phyloP scores from a whole-genome alignment of 805 yeast genomes.

The Nematodospora valgi region DNA sequence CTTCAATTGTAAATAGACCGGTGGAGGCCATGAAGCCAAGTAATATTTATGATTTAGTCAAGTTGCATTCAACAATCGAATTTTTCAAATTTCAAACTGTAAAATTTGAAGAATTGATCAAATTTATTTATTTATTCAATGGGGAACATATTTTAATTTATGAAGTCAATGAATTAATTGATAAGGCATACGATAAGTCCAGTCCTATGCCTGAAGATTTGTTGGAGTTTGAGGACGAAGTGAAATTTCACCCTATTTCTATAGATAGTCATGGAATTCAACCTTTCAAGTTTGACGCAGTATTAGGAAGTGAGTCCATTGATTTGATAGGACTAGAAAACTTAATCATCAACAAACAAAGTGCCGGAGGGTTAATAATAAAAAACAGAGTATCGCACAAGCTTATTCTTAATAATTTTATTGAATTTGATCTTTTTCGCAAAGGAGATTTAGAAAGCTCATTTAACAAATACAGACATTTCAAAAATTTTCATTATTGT shows the following conservation, averaged over 20 bases:
- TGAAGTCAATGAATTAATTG: conserved; percentile 20
- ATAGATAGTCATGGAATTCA: conserved; percentile 25
- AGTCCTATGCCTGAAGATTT: conserved; percentile 12
- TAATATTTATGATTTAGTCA: conserved; percentile 34
- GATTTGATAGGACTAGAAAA: conserved; percentile 44
- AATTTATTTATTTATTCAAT: conserved; percentile 29
- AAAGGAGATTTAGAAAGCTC: conserved; percentile 19
- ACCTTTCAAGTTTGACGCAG: conserved; percentile 19
- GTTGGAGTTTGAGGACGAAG: conserved; percentile 11
- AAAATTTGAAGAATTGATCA: conserved; percentile 11
- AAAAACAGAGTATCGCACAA: conserved; percentile 34
- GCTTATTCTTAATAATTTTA: conserved; percentile 43
- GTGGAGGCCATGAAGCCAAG: conserved; percentile 13
- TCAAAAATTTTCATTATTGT: conserved; percentile 45
- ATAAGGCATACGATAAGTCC: conserved; percentile 7
- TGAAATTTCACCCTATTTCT: conserved; percentile 22
- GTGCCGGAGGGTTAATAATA: conserved; percentile 24
- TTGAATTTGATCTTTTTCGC: conserved; percentile 43
- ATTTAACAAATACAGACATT: conserved; percentile 34
- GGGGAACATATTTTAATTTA: conserved; percentile 35
- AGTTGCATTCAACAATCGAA: conserved; percentile 28
- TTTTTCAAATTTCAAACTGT: conserved; percentile 25
- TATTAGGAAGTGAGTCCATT: conserved; percentile 22
- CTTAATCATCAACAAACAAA: conserved; percentile 20
- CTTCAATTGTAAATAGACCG: conserved; percentile 3